Evolutionary conservation across 2,329 filamentous ascomycete species (phyloP), one percentile per base, ranked within the genome.

Genomic region (Coniochaeta ligniaria): DNA sequence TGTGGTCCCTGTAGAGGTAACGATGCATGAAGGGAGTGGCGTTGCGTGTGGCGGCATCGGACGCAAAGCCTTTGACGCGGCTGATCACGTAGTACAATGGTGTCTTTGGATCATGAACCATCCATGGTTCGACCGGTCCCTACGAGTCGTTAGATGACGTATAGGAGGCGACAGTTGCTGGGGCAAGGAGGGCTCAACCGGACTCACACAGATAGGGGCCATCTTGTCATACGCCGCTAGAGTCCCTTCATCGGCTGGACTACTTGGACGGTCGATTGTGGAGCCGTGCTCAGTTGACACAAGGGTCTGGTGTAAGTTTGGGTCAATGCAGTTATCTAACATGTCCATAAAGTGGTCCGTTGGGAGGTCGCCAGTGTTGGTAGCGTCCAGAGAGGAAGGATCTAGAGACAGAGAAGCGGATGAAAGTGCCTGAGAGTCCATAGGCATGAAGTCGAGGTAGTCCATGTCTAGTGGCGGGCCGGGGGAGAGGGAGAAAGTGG

Each of bases 21-120:
- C 62, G 63, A 59, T 73, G 71, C 55, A 73, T 61, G 56, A 71
- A 73, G 9, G 69, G 67, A 0, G 70, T 71, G 26, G 62, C 54
- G 38, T 66, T 72, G n/a, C 60, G 62, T 12, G 61, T 62, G 5
- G 70, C 71, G 38, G 70, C 64, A 43, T 70, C 67, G 17, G 20
- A 57, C 2, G 61, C 59, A 58, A 71, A 72, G 26, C 52, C 58
- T 62, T 71, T 71, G 9, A 72, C 54, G 6, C 66, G 66, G 47
- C 62, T 62, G 12, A 66, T n/a, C 20, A 72, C 59, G 60, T 68
- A 69, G 64, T 70, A 58, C 2, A 69, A 47, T 3, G 64, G 61
- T 9, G 66, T 65, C 7, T 60, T 70, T 5, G 71, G 63, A 41
- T 73, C 71, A 58, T 72, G 68, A 11, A 69, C 41, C 35, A 69